Evolutionary conservation across 2,329 filamentous ascomycete genomes (phyloP), one percentile per base, ranked within the genome.

Genomic region (Trichoderma afroharzianum): DNA sequence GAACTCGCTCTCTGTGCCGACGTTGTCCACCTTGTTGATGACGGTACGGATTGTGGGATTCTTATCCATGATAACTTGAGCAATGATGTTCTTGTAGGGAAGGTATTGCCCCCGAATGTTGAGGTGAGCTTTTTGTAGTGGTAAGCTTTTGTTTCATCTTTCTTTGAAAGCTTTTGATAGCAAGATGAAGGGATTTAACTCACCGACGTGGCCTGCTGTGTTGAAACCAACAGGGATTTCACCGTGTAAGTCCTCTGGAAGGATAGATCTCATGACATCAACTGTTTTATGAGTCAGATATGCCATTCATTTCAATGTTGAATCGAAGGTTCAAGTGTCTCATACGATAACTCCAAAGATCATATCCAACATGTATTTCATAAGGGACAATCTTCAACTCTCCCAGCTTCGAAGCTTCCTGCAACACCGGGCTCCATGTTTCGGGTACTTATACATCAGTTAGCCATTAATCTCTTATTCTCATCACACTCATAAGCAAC

Each of bases 1-100:
- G 83, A 93, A 99, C 79, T 94, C 90, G 76, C 91, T 96, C 76
- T 93, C 91, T 26, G 89, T 88, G 71, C 96, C 96, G 9, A 99
- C 95, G 73, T 93, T 91, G 81, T 97, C 92, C 57, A 92, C 88
- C 82, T 99, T 99, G 86, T 98, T 98, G 83, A 99, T 98, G 75
- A 99, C 95, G 0, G 96, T 99, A 72, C 86, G 87, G 72, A 98
- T 89, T 59, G 83, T 84, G 11, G 90, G 87, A 81, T 97, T 97
- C 83, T 99, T 99, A 84, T 98, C 96, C 67, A 94, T 83, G 24
- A 99, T 84, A 3, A 98, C 91, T 77, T 95, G 86, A 0, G 92
- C 96, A 63, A 98, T 95, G 55, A 98, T 80, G 75, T 92, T 81
- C 81, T 96, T 97, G 85, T 97, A 97, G 0, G 93, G 93, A 12